A percentile compares a stretch with the other conserved stretches of the same genome.
Evolutionary conservation across 2,329 filamentous ascomycete genomes (phyloP).

Genomic region (Ceratocystis alfenasii): DNA sequence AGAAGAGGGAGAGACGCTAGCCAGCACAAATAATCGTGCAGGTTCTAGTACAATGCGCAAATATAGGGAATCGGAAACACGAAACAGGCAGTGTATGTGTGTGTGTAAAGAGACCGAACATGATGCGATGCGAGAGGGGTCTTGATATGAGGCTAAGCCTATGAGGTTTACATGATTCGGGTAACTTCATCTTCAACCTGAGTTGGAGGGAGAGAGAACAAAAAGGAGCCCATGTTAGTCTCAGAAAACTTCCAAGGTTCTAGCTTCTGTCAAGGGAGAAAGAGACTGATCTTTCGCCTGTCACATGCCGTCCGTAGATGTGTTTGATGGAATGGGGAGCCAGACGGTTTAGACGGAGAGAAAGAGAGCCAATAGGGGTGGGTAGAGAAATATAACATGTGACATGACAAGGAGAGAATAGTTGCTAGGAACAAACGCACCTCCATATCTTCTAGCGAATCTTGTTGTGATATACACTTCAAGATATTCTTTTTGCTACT

Average conservation of each 20-base stretch:
- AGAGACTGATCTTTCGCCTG: not conserved
- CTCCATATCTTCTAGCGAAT: constrained; percentile 98
- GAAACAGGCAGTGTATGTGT: not conserved
- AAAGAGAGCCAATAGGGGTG: not conserved
- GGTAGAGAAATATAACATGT: not conserved
- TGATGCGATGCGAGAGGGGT: not conserved
- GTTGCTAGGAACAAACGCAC: constrained; percentile 46
- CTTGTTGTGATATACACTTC: constrained; percentile 90
- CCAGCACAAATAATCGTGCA: not conserved
- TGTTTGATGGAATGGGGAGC: not conserved
- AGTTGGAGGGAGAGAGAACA: constrained; percentile 2
- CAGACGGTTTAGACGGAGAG: not conserved
- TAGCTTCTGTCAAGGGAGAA: not conserved
- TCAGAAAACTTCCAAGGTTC: constrained; percentile 18
- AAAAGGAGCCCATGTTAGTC: constrained; percentile 19
- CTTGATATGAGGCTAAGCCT: constrained; percentile 23
- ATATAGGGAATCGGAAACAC: not conserved
- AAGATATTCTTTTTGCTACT: constrained; percentile 99
- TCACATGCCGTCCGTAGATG: too few relatives aligned
- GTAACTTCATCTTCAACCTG: constrained; percentile 85
- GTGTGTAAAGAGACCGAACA: not conserved
- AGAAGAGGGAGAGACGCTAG: not conserved
- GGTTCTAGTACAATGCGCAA: constrained; percentile 3
- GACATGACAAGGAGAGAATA: constrained; percentile 15
- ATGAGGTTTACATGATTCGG: constrained; percentile 64